Evolutionary conservation across 768 basidiomycete species (phyloP).

Genomic region (Xerocomus potaroensis): DNA sequence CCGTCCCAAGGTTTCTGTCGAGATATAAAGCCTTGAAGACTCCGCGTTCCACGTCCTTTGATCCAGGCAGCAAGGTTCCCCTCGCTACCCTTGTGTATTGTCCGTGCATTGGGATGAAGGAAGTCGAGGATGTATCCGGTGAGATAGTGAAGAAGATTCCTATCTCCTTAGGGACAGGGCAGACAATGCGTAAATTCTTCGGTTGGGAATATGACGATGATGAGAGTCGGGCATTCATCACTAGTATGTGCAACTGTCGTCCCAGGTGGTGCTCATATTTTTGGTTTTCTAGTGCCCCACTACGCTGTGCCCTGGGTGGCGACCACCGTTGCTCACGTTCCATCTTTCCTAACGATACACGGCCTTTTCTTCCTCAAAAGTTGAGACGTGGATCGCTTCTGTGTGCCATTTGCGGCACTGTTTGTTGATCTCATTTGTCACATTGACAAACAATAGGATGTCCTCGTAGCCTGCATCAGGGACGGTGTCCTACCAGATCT

Average conservation of each 20-base stretch:
- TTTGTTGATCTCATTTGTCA: conserved; percentile 13
- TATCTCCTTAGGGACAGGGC: neutral
- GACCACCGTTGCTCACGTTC: conserved; percentile 8
- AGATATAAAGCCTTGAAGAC: neutral
- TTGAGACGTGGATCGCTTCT: neutral
- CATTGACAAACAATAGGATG: conserved; percentile 15
- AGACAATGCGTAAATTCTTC: neutral
- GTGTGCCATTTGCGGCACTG: conserved; percentile 1
- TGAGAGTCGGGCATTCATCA: neutral
- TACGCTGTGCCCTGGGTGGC: conserved; percentile 15
- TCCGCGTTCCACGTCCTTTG: neutral
- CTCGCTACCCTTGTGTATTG: neutral
- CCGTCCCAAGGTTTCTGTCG: neutral
- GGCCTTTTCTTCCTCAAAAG: conserved; percentile 17
- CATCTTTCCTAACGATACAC: conserved; percentile 19
- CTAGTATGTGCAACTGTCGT: too few relatives aligned
- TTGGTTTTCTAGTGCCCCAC: conserved; percentile 7
- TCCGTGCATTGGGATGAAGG: neutral
- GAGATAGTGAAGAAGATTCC: conserved; percentile 8
- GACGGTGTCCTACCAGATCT: conserved; percentile 16
- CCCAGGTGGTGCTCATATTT: neutral
- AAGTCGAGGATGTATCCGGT: conserved; percentile 11
- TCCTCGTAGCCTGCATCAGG: conserved; percentile 13
- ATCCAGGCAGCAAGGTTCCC: neutral
- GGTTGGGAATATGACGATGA: conserved; percentile 14